A percentile compares a stretch with the other conserved stretches of the same genome.
Conservation (phyloP, 2,329 filamentous ascomycete species). For the Tolypocladium ophioglossoides region DNA sequence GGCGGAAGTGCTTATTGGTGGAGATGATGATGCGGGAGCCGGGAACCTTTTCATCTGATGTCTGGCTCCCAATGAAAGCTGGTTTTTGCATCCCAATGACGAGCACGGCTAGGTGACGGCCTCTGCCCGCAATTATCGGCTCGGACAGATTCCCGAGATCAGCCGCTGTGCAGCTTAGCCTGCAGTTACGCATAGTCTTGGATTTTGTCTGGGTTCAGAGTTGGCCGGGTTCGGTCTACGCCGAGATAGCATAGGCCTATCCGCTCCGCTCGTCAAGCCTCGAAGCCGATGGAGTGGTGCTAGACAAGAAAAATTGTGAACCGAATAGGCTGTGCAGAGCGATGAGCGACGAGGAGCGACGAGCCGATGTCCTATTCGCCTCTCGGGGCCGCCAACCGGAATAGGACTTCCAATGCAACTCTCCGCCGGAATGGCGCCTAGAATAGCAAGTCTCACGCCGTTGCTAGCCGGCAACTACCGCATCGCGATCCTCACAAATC, state of each 20-base stretch:
- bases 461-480: neutral
- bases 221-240: neutral
- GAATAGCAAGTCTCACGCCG: no score
- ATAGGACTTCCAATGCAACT: neutral
- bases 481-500: neutral
- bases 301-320: neutral
- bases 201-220: no score
- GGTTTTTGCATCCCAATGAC: neutral
- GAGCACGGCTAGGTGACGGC: neutral
- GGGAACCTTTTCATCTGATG: neutral
- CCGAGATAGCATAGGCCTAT: neutral
- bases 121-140: neutral
- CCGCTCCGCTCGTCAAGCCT: no score
- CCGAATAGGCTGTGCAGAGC: neutral
- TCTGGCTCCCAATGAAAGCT: neutral
- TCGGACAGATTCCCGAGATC: neutral
- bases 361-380: neutral
- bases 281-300: neutral
- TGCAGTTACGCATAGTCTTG: neutral
- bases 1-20: neutral
- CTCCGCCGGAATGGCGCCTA: neutral
- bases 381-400: neutral
- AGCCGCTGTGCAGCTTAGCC: neutral
- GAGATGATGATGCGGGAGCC: neutral
- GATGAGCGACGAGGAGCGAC: neutral